Percentiles rank a stretch among this genome's conserved stretches.
Conservation (phyloP, 202 grass and related monocot species). For the Dendrocalamus latiflorus region DNA sequence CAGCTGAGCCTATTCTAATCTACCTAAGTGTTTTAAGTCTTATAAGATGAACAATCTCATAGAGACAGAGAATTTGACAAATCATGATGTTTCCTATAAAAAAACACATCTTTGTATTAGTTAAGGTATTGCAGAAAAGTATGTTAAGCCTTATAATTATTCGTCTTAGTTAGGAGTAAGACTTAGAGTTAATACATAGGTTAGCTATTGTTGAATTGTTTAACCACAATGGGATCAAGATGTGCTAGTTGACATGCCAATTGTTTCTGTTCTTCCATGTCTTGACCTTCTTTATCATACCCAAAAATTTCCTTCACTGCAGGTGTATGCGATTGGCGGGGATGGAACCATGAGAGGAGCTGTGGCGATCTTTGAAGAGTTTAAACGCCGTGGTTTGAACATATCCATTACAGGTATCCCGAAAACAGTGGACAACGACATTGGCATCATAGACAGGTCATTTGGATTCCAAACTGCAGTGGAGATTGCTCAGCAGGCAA, state of each 20-base stretch:
- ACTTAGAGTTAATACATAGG: too few species aligned
- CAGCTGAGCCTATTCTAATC: neutral
- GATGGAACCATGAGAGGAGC: too few species aligned
- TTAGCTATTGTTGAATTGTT: neutral
- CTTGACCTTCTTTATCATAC: neutral
- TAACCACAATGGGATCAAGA: neutral
- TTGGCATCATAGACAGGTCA: constrained; percentile 91
- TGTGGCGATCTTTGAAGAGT: constrained; percentile 59
- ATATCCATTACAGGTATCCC: constrained; percentile 73
- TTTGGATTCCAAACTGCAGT: constrained; percentile 93
- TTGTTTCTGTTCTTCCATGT: neutral
- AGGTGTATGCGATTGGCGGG: constrained; percentile 86
- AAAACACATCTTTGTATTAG: neutral
- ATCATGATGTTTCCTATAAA: neutral
- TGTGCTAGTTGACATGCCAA: neutral
- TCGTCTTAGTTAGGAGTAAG: neutral
- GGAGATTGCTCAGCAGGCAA: constrained; percentile 81
- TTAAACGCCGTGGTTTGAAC: constrained; percentile 57
- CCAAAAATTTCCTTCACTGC: neutral
- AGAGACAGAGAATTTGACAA: neutral
- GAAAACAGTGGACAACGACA: constrained; percentile 91
- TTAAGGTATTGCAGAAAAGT: neutral
- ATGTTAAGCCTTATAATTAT: neutral
- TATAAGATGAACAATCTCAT: neutral
- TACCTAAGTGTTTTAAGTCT: neutral